Evolutionary conservation across 495 filamentous ascomycete species (phyloP).

Genomic region (Hypoxylon lenormandii): DNA sequence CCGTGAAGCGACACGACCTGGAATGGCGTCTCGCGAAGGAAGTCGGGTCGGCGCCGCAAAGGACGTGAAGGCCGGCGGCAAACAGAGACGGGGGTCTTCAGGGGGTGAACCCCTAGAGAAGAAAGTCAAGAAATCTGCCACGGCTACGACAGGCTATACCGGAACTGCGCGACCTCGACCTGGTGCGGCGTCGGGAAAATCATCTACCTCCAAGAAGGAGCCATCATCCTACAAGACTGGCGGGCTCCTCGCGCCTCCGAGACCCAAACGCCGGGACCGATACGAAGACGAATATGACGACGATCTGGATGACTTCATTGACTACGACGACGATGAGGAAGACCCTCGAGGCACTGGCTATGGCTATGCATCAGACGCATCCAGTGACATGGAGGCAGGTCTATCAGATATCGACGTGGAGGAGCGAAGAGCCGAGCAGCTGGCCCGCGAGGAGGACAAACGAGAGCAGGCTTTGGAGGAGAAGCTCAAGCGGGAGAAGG

Average conservation of each 20-base stretch:
- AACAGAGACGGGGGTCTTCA: constrained; percentile 28
- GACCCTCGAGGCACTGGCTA: constrained; percentile 55
- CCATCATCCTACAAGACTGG: constrained; percentile 38
- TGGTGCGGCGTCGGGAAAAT: constrained; percentile 49
- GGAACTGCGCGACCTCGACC: constrained; percentile 65
- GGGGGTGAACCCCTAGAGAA: constrained; percentile 55
- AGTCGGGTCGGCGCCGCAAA: constrained; percentile 41
- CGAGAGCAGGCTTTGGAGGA: constrained; percentile 61
- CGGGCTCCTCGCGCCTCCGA: constrained; percentile 50
- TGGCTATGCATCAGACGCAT: constrained; percentile 61
- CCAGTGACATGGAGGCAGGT: constrained; percentile 74
- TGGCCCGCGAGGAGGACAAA: constrained; percentile 65
- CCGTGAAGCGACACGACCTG: constrained; percentile 40
- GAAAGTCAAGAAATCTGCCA: constrained; percentile 68
- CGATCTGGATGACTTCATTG: constrained; percentile 64
- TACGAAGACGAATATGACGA: constrained; percentile 69
- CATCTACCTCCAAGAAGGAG: constrained; percentile 43
- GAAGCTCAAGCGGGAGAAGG: constrained; percentile 60
- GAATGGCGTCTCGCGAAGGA: constrained; percentile 27
- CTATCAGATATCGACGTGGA: constrained; percentile 70
- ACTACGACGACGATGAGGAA: constrained; percentile 66
- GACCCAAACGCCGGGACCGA: constrained; percentile 53
- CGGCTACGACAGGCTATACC: constrained; percentile 68
- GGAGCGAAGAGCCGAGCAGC: constrained; percentile 62
- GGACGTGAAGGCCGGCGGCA: constrained; percentile 29